A percentile compares a stretch with the other conserved stretches of the same genome.
These are phyloP conservation scores for Carex sylvatica DNA, from an alignment of 202 grass and related monocot species.

Conservation along the genomic window DNA sequence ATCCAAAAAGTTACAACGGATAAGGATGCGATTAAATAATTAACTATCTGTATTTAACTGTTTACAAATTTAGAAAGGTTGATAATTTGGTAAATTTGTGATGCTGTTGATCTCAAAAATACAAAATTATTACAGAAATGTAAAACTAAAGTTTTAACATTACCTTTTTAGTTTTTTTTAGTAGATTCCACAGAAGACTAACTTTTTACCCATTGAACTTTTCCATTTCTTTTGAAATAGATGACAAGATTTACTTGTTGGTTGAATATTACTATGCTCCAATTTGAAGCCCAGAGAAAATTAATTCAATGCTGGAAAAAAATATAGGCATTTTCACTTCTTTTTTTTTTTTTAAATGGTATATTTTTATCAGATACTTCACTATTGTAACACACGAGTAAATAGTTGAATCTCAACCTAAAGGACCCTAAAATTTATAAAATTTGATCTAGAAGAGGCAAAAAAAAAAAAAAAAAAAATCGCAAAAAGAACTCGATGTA, in stretches of 20 bases:
- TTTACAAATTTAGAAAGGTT: not conserved
- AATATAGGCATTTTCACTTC: not conserved
- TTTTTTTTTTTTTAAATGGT: not conserved
- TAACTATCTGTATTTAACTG: no score
- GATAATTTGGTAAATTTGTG: not conserved
- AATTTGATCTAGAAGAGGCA: no score
- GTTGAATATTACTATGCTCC: not conserved
- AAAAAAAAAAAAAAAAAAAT: no score
- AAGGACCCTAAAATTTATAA: no score
- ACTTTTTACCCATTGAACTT: not conserved
- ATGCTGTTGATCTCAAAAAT: not conserved
- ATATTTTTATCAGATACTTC: not conserved
- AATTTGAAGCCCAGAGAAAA: not conserved
- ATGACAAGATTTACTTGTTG: not conserved
- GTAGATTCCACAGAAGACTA: not conserved
- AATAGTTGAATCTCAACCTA: no score
- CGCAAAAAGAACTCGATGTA: no score
- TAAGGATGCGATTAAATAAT: no score
- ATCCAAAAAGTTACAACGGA: no score
- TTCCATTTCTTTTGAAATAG: not conserved
- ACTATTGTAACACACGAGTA: no score
- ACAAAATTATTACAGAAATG: not conserved
- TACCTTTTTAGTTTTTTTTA: not conserved
- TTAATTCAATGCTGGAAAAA: not conserved
- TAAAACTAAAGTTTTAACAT: not conserved